Percentiles rank a stretch among this genome's conserved stretches.
phyloP scores from a whole-genome alignment of 2,329 filamentous ascomycete species.

The Microcyclospora pomicola region DNA sequence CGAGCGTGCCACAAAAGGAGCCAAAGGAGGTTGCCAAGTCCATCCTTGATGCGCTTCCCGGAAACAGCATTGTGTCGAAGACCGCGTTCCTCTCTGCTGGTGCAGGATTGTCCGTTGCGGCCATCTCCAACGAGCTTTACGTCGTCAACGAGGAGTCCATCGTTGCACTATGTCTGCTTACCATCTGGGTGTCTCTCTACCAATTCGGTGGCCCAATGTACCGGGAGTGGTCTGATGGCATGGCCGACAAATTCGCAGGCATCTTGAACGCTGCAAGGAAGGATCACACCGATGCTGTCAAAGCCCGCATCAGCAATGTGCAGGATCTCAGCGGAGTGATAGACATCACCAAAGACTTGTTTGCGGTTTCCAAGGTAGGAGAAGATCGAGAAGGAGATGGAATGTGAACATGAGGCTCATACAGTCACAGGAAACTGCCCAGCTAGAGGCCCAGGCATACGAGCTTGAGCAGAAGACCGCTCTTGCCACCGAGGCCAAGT shows the following conservation, averaged over 20 bases:
- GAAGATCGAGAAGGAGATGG: neutral
- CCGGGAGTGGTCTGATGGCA: conserved; percentile 77
- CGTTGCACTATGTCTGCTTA: conserved; percentile 80
- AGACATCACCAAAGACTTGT: conserved; percentile 91
- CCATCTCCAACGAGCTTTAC: conserved; percentile 99
- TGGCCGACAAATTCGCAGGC: conserved; percentile 83
- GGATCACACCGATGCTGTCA: conserved; percentile 91
- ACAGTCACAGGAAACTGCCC: conserved; percentile 70
- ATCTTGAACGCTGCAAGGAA: conserved; percentile 88
- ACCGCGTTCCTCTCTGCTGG: conserved; percentile 89
- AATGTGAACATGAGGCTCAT: neutral
- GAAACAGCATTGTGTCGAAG: conserved; percentile 87
- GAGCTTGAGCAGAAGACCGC: conserved; percentile 95
- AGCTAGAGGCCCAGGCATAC: conserved; percentile 89
- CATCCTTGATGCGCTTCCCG: conserved; percentile 83
- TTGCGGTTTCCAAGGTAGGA: conserved; percentile 89
- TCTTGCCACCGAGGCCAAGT: conserved; percentile 83
- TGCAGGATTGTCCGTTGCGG: conserved; percentile 80
- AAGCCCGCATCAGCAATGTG: conserved; percentile 85
- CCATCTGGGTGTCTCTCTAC: conserved; percentile 82
- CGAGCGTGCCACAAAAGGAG: conserved; percentile 69
- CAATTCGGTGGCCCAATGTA: conserved; percentile 90
- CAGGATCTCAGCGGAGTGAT: conserved; percentile 89
- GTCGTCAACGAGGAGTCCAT: conserved; percentile 98
- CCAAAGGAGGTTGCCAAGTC: conserved; percentile 96